Conservation (phyloP, 495 filamentous ascomycete species). For the Podospora australis region DNA sequence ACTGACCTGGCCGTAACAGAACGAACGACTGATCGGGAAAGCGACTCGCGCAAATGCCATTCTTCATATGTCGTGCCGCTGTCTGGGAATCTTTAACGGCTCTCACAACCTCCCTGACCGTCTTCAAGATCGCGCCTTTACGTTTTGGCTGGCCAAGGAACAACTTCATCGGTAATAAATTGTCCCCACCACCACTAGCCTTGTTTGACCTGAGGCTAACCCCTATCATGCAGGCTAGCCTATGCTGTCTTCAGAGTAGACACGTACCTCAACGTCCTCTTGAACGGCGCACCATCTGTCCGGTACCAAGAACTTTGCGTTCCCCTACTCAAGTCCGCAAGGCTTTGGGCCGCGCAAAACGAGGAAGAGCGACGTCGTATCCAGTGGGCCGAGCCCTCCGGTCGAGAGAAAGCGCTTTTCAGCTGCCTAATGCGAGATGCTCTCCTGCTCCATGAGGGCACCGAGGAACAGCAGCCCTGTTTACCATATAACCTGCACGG, state of each 20-base stretch:
- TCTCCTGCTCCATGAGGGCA: no score
- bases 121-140: slow-evolving; percentile 12
- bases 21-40: slow-evolving; percentile 20
- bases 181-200: not conserved
- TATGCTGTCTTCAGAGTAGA: slow-evolving; percentile 27
- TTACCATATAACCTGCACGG: slow-evolving; percentile 23
- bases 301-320: slow-evolving; percentile 31
- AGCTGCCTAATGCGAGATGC: no score
- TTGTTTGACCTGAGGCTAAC: not conserved
- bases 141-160: slow-evolving; percentile 28
- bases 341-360: slow-evolving; percentile 8
- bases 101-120: slow-evolving; percentile 19
- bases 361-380: not conserved
- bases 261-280: slow-evolving; percentile 25
- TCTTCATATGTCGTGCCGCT: slow-evolving; percentile 25
- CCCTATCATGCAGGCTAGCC: slow-evolving; percentile 17
- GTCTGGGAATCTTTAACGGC: slow-evolving; percentile 27
- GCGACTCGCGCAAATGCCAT: slow-evolving; percentile 20
- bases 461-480: not conserved
- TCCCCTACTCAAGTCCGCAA: slow-evolving; percentile 26
- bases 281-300: slow-evolving; percentile 25
- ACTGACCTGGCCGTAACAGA: slow-evolving; percentile 13
- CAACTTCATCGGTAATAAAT: slow-evolving; percentile 25
- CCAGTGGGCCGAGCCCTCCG: no score
- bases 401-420: no score